A percentile compares a stretch with the other conserved stretches of the same genome.
Conservation (phyloP, 1,284 basidiomycete species). For the Tremellales sp. region DNA sequence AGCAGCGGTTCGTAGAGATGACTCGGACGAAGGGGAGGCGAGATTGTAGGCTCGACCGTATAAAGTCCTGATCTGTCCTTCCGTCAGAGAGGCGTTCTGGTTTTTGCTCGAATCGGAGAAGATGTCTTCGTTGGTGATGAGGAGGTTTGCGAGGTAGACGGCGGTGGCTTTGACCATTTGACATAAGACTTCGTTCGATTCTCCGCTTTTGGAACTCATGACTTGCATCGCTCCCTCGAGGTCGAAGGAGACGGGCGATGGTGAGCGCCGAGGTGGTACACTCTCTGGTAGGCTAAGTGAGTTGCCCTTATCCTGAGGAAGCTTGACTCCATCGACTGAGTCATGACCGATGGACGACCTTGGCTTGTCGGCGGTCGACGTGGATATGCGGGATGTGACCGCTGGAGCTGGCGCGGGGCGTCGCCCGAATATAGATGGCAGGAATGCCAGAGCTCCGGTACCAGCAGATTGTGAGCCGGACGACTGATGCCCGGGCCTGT, state of each 20-base stretch:
- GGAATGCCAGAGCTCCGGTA: neutral
- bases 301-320: constrained; percentile 16
- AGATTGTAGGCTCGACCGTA: constrained; percentile 28
- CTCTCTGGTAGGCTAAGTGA: neutral
- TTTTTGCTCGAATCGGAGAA: constrained; percentile 1
- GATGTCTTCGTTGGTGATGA: constrained; percentile 19
- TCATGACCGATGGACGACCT: constrained; percentile 10
- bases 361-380: neutral
- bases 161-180: constrained; percentile 29
- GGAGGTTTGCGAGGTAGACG: constrained; percentile 26
- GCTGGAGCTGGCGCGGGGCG: neutral
- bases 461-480: constrained; percentile 1
- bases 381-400: neutral
- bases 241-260: constrained; percentile 23
- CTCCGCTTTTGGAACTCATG: constrained; percentile 22
- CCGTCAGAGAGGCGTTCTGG: constrained; percentile 3
- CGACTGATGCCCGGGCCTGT: constrained; percentile 2
- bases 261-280: neutral
- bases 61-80: constrained; percentile 23
- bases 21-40: constrained; percentile 21
- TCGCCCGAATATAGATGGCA: neutral
- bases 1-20: constrained; percentile 31
- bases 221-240: constrained; percentile 29
- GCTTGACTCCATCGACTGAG: neutral
- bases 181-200: constrained; percentile 3